Evolutionary conservation across 2,329 filamentous ascomycete species (phyloP).

Genomic region (Colletotrichum graminicola): DNA sequence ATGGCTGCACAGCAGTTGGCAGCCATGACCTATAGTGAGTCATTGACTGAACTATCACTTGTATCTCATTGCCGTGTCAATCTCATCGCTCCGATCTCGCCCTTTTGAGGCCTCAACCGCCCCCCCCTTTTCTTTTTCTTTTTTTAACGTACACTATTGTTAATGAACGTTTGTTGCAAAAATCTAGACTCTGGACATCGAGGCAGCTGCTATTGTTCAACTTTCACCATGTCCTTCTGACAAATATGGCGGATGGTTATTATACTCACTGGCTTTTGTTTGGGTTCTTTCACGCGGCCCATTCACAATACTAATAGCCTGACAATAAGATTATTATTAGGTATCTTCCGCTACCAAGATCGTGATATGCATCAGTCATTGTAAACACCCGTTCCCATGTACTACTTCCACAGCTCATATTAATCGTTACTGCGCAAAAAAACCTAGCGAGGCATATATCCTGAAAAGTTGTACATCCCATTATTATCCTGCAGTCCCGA

Average conservation of each 20-base stretch:
- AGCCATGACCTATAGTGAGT: not conserved
- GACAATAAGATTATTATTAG: not conserved
- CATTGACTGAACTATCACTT: not conserved
- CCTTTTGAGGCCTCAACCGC: not conserved
- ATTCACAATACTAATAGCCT: not conserved
- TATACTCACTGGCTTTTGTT: not conserved
- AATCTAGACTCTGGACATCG: not conserved
- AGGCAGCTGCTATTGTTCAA: not conserved
- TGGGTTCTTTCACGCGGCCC: accelerated
- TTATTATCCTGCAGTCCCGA: slow-evolving; percentile 24
- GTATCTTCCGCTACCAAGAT: not conserved
- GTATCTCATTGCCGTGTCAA: not conserved
- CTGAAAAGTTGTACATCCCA: slow-evolving; percentile 33
- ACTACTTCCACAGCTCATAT: slow-evolving; percentile 1
- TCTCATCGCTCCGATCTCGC: not conserved
- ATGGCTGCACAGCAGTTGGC: not conserved
- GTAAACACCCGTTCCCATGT: not conserved
- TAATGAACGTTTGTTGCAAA: not conserved
- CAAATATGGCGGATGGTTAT: not conserved
- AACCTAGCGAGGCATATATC: slow-evolving; percentile 30
- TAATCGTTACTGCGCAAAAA: not conserved
- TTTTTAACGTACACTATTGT: not conserved
- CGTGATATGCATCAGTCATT: not conserved
- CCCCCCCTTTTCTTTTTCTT: too few relatives aligned
- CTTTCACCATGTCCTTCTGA: not conserved